Percentiles rank a stretch among this genome's conserved stretches.
These are phyloP conservation scores for Tricholoma saponaceum DNA, from an alignment of 768 basidiomycete species.

Conservation along the genomic window DNA sequence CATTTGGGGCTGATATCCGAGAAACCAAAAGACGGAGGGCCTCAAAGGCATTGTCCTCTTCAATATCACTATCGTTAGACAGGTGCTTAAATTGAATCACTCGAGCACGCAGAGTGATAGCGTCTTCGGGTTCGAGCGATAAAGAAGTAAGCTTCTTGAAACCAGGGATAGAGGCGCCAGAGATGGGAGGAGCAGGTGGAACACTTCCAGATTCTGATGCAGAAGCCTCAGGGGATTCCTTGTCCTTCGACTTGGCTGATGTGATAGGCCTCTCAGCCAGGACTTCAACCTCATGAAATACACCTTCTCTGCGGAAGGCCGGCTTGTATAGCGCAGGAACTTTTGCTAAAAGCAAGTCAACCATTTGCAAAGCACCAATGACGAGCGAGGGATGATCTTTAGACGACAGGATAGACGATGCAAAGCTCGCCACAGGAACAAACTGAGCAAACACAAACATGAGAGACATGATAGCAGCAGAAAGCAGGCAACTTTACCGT, in stretches of 20 bases:
- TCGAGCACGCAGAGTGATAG: slow-evolving; percentile 86
- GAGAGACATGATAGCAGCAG: slow-evolving; percentile 5
- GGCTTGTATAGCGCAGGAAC: slow-evolving; percentile 82
- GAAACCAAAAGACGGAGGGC: slow-evolving; percentile 63
- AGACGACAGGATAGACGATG: slow-evolving; percentile 89
- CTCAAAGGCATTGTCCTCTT: slow-evolving; percentile 60
- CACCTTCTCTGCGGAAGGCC: slow-evolving; percentile 91
- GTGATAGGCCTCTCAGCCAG: slow-evolving; percentile 64
- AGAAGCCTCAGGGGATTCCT: slow-evolving; percentile 29
- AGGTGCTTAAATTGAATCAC: slow-evolving; percentile 85
- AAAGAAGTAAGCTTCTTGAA: slow-evolving; percentile 69
- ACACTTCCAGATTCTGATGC: slow-evolving; percentile 35
- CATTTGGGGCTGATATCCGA: slow-evolving; percentile 49
- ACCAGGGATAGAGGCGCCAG: slow-evolving; percentile 50
- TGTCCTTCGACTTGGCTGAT: slow-evolving; percentile 43
- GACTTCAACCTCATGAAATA: slow-evolving; percentile 88
- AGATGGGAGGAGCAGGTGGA: slow-evolving; percentile 29
- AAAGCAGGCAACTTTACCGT: slow-evolving; percentile 48
- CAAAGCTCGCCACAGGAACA: slow-evolving; percentile 93
- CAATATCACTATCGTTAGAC: slow-evolving; percentile 48
- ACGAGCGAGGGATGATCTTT: slow-evolving; percentile 87
- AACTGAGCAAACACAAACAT: slow-evolving; percentile 43
- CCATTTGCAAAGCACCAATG: slow-evolving; percentile 86
- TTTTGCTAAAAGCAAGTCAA: slow-evolving; percentile 85
- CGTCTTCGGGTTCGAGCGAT: slow-evolving; percentile 81